phyloP scores from a whole-genome alignment of 768 basidiomycete species.

The Boletus tomentosulus region DNA sequence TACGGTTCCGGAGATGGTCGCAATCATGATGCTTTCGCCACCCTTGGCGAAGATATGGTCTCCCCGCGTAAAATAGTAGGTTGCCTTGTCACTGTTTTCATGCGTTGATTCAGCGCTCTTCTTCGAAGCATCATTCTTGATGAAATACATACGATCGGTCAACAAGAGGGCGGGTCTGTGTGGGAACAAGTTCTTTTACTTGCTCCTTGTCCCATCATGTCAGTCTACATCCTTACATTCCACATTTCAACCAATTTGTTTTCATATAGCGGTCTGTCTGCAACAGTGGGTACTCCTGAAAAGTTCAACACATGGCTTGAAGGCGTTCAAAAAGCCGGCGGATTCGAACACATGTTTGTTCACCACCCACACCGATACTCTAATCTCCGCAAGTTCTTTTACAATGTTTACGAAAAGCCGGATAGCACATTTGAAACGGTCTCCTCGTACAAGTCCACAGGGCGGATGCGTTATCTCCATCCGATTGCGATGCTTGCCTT shows the following conservation, averaged over 20 bases:
- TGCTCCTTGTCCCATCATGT: slow-evolving; percentile 72
- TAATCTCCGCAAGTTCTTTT: slow-evolving; percentile 66
- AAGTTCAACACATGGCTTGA: slow-evolving; percentile 63
- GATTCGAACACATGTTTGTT: slow-evolving; percentile 56
- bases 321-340: slow-evolving; percentile 55
- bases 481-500: slow-evolving; percentile 59
- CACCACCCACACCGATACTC: slow-evolving; percentile 68
- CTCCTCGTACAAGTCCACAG: slow-evolving; percentile 33
- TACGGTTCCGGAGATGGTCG: slow-evolving; percentile 69
- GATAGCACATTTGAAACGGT: slow-evolving; percentile 34
- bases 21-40: slow-evolving; percentile 67
- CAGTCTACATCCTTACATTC: slow-evolving; percentile 17
- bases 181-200: slow-evolving; percentile 75
- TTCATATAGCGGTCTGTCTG: slow-evolving; percentile 55
- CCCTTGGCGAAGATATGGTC: slow-evolving; percentile 58
- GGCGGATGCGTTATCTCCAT: slow-evolving; percentile 53
- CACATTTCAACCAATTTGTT: neutral
- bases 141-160: slow-evolving; percentile 61
- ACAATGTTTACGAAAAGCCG: slow-evolving; percentile 32
- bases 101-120: neutral
- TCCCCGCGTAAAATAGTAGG: slow-evolving; percentile 56
- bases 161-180: slow-evolving; percentile 62
- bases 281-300: slow-evolving; percentile 64
- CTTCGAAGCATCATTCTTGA: slow-evolving; percentile 57
- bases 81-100: neutral